Evolutionary conservation across 106 monocot genomes (phyloP), one percentile per base, ranked within the genome.

Genomic region (Dioscorea zingiberensis): DNA sequence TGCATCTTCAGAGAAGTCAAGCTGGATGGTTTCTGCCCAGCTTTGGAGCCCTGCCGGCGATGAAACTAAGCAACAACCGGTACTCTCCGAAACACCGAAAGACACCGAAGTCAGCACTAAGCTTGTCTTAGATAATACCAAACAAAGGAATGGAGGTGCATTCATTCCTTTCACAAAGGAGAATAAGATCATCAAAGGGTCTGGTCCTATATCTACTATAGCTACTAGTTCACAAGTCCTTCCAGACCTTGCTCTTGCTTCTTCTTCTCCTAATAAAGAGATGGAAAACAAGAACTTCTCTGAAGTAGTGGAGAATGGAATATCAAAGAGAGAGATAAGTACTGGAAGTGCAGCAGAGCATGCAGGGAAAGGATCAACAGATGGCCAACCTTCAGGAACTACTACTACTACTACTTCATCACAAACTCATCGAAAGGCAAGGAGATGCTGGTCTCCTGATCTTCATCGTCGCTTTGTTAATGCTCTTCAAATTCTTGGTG

Each of bases 401-500:
- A 23, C 69, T 26, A 44, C 49, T 26, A 38, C 60, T 16, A 38
- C 13, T 27, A n/a, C n/a, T n/a, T n/a, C n/a, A n/a, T 24, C 61
- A 2, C 68, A 71, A 22, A 32, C 76, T 24, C 87, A 94, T 23
- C 27, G 94, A 45, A 95, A 95, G 70, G 91, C 94, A 0, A 63
- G 94, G 69, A 25, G 94, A 54, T 95, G 94, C 62, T 95, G 94
- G 94, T 91, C 94, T 30, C 94, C 94, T 60, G 94, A 95, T 64
- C 75, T 95, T 78, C 94, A 95, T 87, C 87, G 87, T 30, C 79
- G 94, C 17, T 95, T 95, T 59, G 94, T 95, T 27, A 91, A 88
- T 76, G 94, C 94, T 19, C 87, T 95, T 49, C 90, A 95, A 58
- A 85, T 81, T 24, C 51, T 95, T 1, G 94, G 94, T 30, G 91